These are phyloP conservation scores for Takashimella tepidaria DNA, from an alignment of 1,284 basidiomycete genomes.

Conservation along the genomic window DNA sequence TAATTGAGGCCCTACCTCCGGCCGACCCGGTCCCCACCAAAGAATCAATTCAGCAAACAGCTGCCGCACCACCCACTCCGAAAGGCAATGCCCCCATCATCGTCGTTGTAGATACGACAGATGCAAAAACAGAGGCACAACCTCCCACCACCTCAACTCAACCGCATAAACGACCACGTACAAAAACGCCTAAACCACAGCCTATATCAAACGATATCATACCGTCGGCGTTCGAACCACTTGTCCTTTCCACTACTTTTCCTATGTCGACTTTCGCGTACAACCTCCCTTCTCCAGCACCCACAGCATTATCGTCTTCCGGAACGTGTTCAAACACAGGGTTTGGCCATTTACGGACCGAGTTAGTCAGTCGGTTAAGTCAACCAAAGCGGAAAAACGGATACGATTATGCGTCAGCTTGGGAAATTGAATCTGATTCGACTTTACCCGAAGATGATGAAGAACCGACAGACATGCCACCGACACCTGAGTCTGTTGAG, in stretches of 20 bases:
- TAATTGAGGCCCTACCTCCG: conserved; percentile 1
- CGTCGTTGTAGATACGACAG: not conserved
- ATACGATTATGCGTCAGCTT: conserved; percentile 24
- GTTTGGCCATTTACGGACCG: conserved; percentile 18
- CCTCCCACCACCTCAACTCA: not conserved
- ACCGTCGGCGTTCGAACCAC: conserved; percentile 28
- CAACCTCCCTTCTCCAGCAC: conserved; percentile 33
- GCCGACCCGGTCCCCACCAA: not conserved
- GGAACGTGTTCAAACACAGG: conserved; percentile 11
- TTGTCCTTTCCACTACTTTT: conserved; percentile 12
- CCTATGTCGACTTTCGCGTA: conserved; percentile 20
- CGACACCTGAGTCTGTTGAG: conserved; percentile 28
- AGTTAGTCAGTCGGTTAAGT: conserved; percentile 24
- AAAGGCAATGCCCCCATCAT: not conserved
- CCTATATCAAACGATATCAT: conserved; percentile 19
- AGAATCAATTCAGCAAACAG: not conserved
- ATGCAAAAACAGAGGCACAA: not conserved
- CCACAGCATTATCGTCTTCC: conserved; percentile 15
- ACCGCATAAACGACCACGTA: not conserved
- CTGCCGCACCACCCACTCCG: not conserved
- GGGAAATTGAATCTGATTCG: conserved; percentile 24
- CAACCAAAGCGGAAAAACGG: conserved; percentile 9
- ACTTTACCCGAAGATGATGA: conserved; percentile 20
- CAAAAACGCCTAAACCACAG: not conserved
- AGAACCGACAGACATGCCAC: conserved; percentile 31